These are phyloP conservation scores for Curvularia verruculosa DNA, from an alignment of 2,329 filamentous ascomycete species.

Conservation along the genomic window DNA sequence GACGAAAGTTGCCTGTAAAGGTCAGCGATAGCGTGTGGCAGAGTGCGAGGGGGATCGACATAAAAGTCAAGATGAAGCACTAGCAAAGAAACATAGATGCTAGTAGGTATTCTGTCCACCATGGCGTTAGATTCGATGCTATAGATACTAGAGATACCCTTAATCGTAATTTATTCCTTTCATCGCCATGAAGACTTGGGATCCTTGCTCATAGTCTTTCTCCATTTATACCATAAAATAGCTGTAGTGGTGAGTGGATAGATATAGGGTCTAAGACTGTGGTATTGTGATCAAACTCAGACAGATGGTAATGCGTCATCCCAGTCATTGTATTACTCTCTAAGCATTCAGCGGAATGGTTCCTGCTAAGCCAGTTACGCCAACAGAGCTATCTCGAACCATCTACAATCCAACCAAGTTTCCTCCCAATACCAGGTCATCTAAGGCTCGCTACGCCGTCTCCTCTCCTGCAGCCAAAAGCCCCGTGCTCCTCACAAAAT, in stretches of 20 bases:
- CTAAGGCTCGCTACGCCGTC: background rate
- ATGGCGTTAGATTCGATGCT: constrained; percentile 20
- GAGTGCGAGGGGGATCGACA: constrained; percentile 62
- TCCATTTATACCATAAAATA: background rate
- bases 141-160: constrained; percentile 37
- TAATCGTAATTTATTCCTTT: constrained; percentile 15
- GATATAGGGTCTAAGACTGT: background rate
- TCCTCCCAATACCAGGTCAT: too few species aligned
- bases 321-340: background rate
- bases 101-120: constrained; percentile 16
- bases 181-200: background rate
- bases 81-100: background rate
- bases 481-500: constrained; percentile 55
- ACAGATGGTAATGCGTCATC: too few species aligned
- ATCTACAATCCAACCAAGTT: too few species aligned
- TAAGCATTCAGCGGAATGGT: background rate
- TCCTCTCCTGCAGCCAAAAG: constrained; percentile 18
- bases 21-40: constrained; percentile 79
- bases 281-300: background rate
- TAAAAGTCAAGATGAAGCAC: constrained; percentile 42
- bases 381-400: too few species aligned
- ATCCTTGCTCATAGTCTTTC: background rate
- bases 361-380: too few species aligned
- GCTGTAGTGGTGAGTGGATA: background rate
- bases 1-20: constrained; percentile 74